Conservation (phyloP, 768 basidiomycete genomes). For the Termitomyces sp. region DNA sequence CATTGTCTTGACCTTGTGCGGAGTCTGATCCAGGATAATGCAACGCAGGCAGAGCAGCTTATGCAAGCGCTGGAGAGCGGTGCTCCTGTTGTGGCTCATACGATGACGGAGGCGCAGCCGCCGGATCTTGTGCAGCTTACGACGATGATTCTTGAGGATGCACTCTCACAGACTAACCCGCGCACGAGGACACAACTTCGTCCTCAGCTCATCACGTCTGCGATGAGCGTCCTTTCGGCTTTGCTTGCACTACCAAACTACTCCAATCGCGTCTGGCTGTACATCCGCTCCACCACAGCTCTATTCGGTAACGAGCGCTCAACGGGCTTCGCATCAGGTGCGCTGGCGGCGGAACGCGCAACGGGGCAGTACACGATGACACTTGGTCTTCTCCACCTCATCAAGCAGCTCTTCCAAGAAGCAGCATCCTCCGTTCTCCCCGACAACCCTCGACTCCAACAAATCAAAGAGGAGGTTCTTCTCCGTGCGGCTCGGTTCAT, state of each 20-base stretch:
- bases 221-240: constrained; percentile 77
- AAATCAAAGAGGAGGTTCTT: constrained; percentile 82
- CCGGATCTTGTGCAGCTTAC: constrained; percentile 78
- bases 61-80: constrained; percentile 65
- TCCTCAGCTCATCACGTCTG: constrained; percentile 69
- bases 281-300: constrained; percentile 72
- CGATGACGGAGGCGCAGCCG: constrained; percentile 48
- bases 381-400: constrained; percentile 70
- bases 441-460: constrained; percentile 57
- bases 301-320: constrained; percentile 67
- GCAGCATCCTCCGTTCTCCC: constrained; percentile 58
- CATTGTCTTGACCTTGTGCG: constrained; percentile 79
- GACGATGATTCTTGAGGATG: constrained; percentile 78
- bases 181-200: constrained; percentile 39
- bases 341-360: constrained; percentile 67
- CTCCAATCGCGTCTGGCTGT: constrained; percentile 86
- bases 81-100: constrained; percentile 48
- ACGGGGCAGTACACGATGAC: constrained; percentile 83
- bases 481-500: constrained; percentile 74
- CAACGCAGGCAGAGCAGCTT: constrained; percentile 57
- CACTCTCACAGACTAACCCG: constrained; percentile 53
- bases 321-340: constrained; percentile 56
- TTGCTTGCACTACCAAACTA: constrained; percentile 71
- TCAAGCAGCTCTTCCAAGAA: constrained; percentile 73
- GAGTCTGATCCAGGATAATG: constrained; percentile 70